These are phyloP conservation scores for Solanum dulcamara DNA, from an alignment of 257 asterid species.

Conservation along the genomic window DNA sequence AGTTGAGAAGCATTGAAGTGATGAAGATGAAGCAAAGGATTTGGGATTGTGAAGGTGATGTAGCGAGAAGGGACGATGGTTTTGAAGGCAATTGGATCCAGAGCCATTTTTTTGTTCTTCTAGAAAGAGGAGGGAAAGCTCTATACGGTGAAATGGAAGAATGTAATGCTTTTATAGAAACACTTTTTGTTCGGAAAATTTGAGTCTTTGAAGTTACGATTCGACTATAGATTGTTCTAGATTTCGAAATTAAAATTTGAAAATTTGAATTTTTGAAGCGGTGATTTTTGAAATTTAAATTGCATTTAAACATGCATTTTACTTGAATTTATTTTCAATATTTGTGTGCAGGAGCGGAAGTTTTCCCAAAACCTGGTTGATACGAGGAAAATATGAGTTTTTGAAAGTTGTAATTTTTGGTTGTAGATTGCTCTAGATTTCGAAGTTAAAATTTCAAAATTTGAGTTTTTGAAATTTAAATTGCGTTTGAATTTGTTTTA, in stretches of 20 bases:
- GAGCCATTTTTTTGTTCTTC: slow-evolving; percentile 19
- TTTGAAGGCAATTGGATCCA: slow-evolving; percentile 39
- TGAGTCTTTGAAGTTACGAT: too few relatives aligned
- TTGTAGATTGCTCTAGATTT: background rate
- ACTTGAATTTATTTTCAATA: too few relatives aligned
- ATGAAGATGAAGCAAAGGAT: slow-evolving; percentile 13
- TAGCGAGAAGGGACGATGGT: slow-evolving; percentile 58
- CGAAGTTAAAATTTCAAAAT: background rate
- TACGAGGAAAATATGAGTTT: background rate
- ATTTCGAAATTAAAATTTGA: too few relatives aligned
- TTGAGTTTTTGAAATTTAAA: too few relatives aligned
- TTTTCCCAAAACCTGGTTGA: too few relatives aligned
- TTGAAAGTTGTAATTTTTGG: background rate
- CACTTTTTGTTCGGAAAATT: background rate
- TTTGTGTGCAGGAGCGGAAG: too few relatives aligned
- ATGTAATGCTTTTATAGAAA: background rate
- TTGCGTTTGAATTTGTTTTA: too few relatives aligned
- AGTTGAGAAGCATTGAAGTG: slow-evolving; percentile 22
- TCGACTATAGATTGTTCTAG: too few relatives aligned
- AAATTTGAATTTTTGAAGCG: too few relatives aligned
- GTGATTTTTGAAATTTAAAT: too few relatives aligned
- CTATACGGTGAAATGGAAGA: background rate
- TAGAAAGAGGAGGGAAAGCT: background rate
- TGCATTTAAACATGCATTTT: too few relatives aligned
- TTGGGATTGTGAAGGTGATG: slow-evolving; percentile 56